Evolutionary conservation across 202 grass and related monocot species (phyloP), one percentile per base, ranked within the genome.

Genomic region (Schoenoplectus triqueter): DNA sequence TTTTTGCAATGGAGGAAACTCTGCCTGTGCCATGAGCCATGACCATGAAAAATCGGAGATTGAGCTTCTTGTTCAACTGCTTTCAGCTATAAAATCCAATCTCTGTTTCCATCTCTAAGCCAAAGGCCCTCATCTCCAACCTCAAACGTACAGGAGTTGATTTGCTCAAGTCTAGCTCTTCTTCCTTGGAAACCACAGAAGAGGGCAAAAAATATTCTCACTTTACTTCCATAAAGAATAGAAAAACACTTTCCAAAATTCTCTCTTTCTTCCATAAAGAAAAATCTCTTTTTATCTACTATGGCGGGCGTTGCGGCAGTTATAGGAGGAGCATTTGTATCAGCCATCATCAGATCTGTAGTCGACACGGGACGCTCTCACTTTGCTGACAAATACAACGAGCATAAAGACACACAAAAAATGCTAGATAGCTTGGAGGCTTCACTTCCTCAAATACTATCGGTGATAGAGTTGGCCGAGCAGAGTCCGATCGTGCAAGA

Each of bases 381-480:
- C 19, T 22, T 65, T 65, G 19, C 19, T 31, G 63, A 65, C 19
- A 22, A 65, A 65, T 22, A 65, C 63, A 65, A 9, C 0, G 2
- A 10, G 19, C 63, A 65, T 7, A 22, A 31, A 21, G 17, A 21
- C 19, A 65, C 9, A 65, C 19, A 65, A 65, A 21, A 22, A 4
- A 65, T 65, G 63, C 19, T 65, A 21, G 63, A 65, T 22, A 31
- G 45, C 4, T 78, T 84, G 62, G 19, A 80, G 9, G 40, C 20
- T 39, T 57, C 60, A 10, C 50, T 84, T 66, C 63, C 51, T 40
- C 13, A 1, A 7, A 69, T 88, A 39, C 2, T n/a, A 48, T n/a
- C 0, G 0, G 62, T 69, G 10, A 65, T 88, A 13, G 49, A 84
- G 8, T 22, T 10, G 3, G 66, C 82, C 0, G 78, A 86, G 51